Evolutionary conservation across 768 basidiomycete genomes (phyloP), one percentile per base, ranked within the genome.

Genomic region (Pholiota microspora): DNA sequence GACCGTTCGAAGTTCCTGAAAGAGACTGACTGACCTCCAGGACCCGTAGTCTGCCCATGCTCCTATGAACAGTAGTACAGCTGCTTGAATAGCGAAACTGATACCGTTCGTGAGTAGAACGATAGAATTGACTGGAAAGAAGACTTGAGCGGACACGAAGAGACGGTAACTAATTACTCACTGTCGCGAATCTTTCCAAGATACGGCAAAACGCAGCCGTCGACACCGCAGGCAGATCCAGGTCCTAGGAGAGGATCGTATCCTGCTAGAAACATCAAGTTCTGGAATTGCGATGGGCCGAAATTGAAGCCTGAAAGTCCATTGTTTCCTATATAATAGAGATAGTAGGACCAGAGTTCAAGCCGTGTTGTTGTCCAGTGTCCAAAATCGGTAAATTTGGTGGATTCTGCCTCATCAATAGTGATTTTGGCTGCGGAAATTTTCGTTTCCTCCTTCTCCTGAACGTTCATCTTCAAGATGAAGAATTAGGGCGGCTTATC

Each of bases 21-120:
- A 51, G 29, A 24, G 25, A 16, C 46, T 48, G 38, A 36, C 53
- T 25, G 7, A 84, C 86, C 86, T 86, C 88, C 88, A 89, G 13
- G 72, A 70, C n/a, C 89, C 89, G 65, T 90, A 92, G 66, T 91
- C 89, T 0, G 88, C 88, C 85, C 88, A 90, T 3, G 87, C 85
- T 3, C 88, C 89, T 25, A 91, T 80, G 10, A 78, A 61, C 21
- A 90, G 68, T 35, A 92, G 70, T 13, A 90, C 62, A 13, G 77
- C 79, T 0, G 88, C 86, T 68, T 92, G 89, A 24, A 91, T 77
- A 0, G 86, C 87, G 62, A 90, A 90, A 56, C 85, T 86, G 40
- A 92, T 83, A 3, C 89, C 89, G 60, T 91, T 91, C 7, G 88
- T 89, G 52, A 89, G 74, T 23, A 90, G 76, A 4, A 90, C 86